Evolutionary conservation across 345 rosid species (phyloP).

Genomic region (Alliaria petiolata): DNA sequence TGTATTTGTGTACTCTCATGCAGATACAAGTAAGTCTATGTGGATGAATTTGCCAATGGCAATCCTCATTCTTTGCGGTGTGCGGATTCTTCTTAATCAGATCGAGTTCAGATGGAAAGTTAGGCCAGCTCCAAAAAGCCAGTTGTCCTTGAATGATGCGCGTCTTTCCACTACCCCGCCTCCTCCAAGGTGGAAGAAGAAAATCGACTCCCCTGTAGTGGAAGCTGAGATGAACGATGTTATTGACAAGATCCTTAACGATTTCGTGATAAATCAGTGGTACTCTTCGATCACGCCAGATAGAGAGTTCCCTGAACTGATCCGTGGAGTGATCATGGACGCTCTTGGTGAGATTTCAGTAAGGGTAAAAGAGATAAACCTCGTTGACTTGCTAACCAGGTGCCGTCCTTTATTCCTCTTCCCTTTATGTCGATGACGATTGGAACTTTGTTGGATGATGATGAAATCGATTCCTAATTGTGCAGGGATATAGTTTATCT

Average conservation of each 20-base stretch:
- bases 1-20: background rate
- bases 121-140: conserved; percentile 25
- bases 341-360: conserved; percentile 84
- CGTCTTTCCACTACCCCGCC: conserved; percentile 56
- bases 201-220: conserved; percentile 75
- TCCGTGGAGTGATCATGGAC: conserved; percentile 77
- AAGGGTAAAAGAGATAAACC: conserved; percentile 78
- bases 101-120: conserved; percentile 83
- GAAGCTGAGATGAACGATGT: conserved; percentile 73
- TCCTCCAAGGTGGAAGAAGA: conserved; percentile 73
- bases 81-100: conserved; percentile 52
- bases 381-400: conserved; percentile 88
- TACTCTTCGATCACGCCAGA: conserved; percentile 90
- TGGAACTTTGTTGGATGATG: background rate
- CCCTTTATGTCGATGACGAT: background rate
- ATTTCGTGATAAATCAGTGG: conserved; percentile 85
- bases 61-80: conserved; percentile 45
- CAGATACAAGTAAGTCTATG: conserved; percentile 95
- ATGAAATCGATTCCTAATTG: conserved; percentile 18
- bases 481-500: conserved; percentile 95
- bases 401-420: background rate
- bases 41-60: conserved; percentile 92
- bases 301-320: conserved; percentile 82
- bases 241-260: conserved; percentile 77
- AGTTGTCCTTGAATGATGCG: conserved; percentile 69